These are phyloP conservation scores for Shiraia sp. DNA, from an alignment of 2,329 filamentous ascomycete genomes.

Conservation along the genomic window DNA sequence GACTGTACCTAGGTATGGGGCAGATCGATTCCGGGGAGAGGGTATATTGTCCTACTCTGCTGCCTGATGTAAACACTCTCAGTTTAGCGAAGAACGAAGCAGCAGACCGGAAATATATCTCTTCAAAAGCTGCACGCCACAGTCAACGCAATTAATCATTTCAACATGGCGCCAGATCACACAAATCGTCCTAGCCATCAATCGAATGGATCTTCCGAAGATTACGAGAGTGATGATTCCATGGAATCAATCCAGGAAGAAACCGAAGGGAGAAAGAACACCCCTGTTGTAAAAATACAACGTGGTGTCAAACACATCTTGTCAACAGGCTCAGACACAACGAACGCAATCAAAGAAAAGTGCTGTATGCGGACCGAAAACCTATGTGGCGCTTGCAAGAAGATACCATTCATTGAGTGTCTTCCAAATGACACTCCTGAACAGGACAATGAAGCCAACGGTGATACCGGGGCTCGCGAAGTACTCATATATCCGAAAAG, in stretches of 20 bases:
- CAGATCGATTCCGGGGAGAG: no score
- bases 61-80: no score
- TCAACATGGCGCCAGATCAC: no score
- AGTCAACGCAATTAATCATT: no score
- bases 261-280: not conserved
- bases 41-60: no score
- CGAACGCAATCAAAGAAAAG: not conserved
- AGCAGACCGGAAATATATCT: no score
- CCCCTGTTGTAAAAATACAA: not conserved
- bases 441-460: not conserved
- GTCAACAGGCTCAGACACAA: not conserved
- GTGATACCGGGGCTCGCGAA: not conserved
- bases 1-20: no score
- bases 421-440: not conserved
- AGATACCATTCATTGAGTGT: constrained; percentile 1
- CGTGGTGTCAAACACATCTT: not conserved
- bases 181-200: no score
- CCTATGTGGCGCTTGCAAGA: constrained; percentile 2
- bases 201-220: not conserved
- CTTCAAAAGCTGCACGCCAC: no score
- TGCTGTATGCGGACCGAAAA: not conserved
- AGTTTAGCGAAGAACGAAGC: no score
- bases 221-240: constrained; percentile 1
- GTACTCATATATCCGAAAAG: constrained; percentile 3
- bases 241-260: not conserved